These are phyloP conservation scores for Hypoxylon sp. DNA, from an alignment of 2,329 filamentous ascomycete genomes.

Conservation along the genomic window DNA sequence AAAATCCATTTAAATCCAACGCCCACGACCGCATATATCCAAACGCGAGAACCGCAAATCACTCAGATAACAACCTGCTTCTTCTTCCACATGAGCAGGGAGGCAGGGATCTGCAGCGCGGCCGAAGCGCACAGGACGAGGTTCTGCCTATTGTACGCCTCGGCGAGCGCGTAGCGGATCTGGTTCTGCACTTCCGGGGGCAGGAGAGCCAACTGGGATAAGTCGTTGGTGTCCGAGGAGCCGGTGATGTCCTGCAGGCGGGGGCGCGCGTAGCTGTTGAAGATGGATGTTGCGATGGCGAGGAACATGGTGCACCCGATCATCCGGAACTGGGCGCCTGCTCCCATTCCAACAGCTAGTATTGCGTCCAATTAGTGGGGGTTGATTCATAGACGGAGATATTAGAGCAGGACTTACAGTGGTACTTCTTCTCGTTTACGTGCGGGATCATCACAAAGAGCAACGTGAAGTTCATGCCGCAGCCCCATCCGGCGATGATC, in stretches of 20 bases:
- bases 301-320: background rate
- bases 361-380: background rate
- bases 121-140: conserved; percentile 40
- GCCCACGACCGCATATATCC: too few species aligned
- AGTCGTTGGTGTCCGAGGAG: background rate
- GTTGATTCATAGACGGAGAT: background rate
- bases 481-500: background rate
- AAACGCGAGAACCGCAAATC: too few species aligned
- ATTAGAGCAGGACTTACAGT: background rate
- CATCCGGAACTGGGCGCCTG: background rate
- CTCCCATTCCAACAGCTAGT: conserved; percentile 5
- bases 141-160: conserved; percentile 41
- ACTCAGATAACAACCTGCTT: too few species aligned
- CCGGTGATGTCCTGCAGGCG: background rate
- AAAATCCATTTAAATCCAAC: too few species aligned
- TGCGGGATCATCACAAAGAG: background rate
- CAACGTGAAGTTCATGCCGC: background rate
- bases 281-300: conserved; percentile 5
- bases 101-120: conserved; percentile 36
- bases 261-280: background rate
- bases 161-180: background rate
- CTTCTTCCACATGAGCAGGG: conserved; percentile 42
- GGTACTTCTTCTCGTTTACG: background rate
- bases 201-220: background rate
- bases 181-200: background rate